phyloP scores from a whole-genome alignment of 331 rosid genomes.

The Acacia concinna region DNA sequence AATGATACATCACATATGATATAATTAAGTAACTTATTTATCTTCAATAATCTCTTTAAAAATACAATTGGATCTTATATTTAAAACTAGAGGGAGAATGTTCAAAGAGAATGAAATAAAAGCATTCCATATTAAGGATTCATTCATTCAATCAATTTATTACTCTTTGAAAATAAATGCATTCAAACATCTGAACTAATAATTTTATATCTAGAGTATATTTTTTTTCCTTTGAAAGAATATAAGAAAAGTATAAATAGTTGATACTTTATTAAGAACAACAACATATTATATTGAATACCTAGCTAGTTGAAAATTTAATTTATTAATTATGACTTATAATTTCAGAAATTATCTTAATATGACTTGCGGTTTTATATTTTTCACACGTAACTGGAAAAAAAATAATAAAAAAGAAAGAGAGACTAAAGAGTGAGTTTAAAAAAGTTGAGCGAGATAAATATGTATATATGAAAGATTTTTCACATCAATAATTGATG shows the following conservation, averaged over 20 bases:
- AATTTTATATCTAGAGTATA: not conserved
- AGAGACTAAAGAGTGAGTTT: not conserved
- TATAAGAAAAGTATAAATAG: no score
- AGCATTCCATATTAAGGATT: not conserved
- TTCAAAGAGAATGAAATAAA: not conserved
- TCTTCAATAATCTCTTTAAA: no score
- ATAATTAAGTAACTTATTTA: no score
- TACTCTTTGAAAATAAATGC: constrained; percentile 7
- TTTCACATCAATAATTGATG: not conserved
- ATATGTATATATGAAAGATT: not conserved
- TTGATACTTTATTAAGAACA: no score
- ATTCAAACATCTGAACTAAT: not conserved
- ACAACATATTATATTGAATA: no score
- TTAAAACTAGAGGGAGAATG: no score
- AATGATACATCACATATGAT: no score
- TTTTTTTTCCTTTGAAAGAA: not conserved
- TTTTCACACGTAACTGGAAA: not conserved
- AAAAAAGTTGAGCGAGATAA: not conserved
- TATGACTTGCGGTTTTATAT: not conserved
- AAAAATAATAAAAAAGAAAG: not conserved
- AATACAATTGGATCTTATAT: no score
- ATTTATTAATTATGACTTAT: no score
- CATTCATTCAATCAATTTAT: not conserved
- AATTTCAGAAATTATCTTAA: no score
- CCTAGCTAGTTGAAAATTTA: no score